Base-by-base conservation (phyloP, 2,329 filamentous ascomycete species). In the Fusarium pseudoanthophilum region DNA sequence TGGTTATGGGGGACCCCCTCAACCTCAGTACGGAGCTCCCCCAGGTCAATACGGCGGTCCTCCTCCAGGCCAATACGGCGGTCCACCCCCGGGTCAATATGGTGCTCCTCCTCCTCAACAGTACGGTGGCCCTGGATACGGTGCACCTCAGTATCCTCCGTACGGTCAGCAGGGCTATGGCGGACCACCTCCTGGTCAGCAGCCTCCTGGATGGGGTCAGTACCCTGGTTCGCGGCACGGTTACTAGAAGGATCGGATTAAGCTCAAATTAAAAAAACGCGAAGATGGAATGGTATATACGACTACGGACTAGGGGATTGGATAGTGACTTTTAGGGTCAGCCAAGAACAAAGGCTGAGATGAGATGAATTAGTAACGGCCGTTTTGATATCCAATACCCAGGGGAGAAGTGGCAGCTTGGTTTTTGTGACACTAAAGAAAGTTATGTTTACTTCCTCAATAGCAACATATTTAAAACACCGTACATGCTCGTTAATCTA, bases 211-310 rank as follows among this genome's bases (percentile, higher is more conserved):
- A 15, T 84, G 82, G 81, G 78, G 76, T 51, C 78, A 82, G 57
- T 84, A 83, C 57, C 82, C 81, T n/a, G 82, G 83, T 20, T 82
- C 83, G 64, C 76, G 77, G 53, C 82, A 79, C 48, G 77, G 80
- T n/a, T 82, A 82, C 66, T 82, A 69, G 68, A 63, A 20, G 55
- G 37, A 16, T 43, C 30, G 42, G 26, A 26, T 56, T 18, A 34
- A 20, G 14, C 18, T 15, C 40, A 32, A 15, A 21, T 42, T 32
- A 11, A 18, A 39, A 37, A 37, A 36, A 45, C 15, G 18, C 15
- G 26, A 45, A 30, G 36, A 26, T 39, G 40, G 24, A 55, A 55
- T 28, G 56, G 60, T 48, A 40, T 45, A 51, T 34, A 53, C 57
- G 32, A 46, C 39, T 36, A 40, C 37, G 24, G 43, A 48, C 24